Base-by-base conservation (phyloP, 106 monocot species). In the Acanthochlamys bracteata region DNA sequence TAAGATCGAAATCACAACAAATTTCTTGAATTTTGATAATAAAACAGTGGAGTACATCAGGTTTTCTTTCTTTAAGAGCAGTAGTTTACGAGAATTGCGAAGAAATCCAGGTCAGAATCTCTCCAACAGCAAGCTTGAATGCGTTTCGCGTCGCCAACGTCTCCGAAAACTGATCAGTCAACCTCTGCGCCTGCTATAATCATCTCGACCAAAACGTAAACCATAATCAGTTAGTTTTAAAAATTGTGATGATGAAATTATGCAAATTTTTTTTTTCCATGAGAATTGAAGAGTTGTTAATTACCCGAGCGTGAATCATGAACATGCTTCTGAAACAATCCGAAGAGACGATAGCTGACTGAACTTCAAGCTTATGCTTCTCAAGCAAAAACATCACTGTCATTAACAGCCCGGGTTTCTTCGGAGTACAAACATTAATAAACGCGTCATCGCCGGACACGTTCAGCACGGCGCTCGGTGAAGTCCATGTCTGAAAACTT, bases 301-400 rank as follows among this genome's bases (percentile, higher is more conserved):
- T 49, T 74, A 86, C 86, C 41, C 55, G 86, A 65, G 76, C 78
- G 74, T 78, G 81, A 61, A 91, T 76, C 74, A 83, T 71, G 55
- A 60, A 71, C 71, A 86, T 78, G 71, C 46, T 59, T 19, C 71
- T 75, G 65, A 65, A 68, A n/a, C 22, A 57, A 42, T 91, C 76
- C 2, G 83, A 80, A 13, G 66, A 79, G 11, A 86, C 43, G 7
- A 67, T 65, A 13, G 75, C 78, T 3, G 81, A 74, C 24, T 86
- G 41, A 42, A 86, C 71, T 54, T 86, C 81, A 9, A 86, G 59
- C 43, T 64, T 74, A 25, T 91, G 76, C 71, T 81, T 86, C 60
- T 86, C 86, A 63, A 91, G 23, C 39, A 81, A 71, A 41, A 65
- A 70, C 17, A 65, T 4, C 17, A 78, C 64, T 26, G 64, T 33